Evolutionary conservation across 2,329 filamentous ascomycete genomes (phyloP).

Genomic region (Berkeleyomyces basicola): DNA sequence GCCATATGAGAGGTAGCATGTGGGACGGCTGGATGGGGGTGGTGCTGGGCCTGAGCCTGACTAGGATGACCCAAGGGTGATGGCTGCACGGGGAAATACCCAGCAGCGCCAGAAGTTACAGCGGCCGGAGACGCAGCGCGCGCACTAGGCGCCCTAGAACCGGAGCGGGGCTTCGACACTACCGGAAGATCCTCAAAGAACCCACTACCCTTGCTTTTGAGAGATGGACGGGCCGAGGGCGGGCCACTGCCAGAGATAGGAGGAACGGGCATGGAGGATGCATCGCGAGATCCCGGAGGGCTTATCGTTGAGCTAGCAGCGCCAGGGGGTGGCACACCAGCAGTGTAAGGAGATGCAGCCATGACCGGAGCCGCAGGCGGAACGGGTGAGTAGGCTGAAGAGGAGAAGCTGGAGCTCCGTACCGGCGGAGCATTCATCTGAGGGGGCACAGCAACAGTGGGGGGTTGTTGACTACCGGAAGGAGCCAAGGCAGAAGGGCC

Average conservation of each 20-base stretch:
- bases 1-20: background rate
- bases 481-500: slow-evolving; percentile 19
- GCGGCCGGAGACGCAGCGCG: slow-evolving; percentile 26
- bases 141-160: slow-evolving; percentile 33
- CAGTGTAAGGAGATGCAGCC: slow-evolving; percentile 15
- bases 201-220: slow-evolving; percentile 28
- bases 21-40: background rate
- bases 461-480: background rate
- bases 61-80: slow-evolving; percentile 18
- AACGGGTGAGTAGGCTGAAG: slow-evolving; percentile 17
- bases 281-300: slow-evolving; percentile 15
- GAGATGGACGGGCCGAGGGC: slow-evolving; percentile 21
- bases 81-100: slow-evolving; percentile 12
- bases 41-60: slow-evolving; percentile 11
- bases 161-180: slow-evolving; percentile 41
- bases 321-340: background rate
- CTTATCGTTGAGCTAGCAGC: slow-evolving; percentile 5
- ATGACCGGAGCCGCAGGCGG: background rate
- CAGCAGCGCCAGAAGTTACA: slow-evolving; percentile 17
- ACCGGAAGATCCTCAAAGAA: slow-evolving; percentile 70
- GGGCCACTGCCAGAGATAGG: slow-evolving; percentile 18
- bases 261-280: background rate
- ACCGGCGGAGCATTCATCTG: slow-evolving; percentile 34
- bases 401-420: slow-evolving; percentile 44
- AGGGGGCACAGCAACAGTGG: slow-evolving; percentile 19